phyloP scores from a whole-genome alignment of 164 flowering plant genomes.

The Vitis riparia region DNA sequence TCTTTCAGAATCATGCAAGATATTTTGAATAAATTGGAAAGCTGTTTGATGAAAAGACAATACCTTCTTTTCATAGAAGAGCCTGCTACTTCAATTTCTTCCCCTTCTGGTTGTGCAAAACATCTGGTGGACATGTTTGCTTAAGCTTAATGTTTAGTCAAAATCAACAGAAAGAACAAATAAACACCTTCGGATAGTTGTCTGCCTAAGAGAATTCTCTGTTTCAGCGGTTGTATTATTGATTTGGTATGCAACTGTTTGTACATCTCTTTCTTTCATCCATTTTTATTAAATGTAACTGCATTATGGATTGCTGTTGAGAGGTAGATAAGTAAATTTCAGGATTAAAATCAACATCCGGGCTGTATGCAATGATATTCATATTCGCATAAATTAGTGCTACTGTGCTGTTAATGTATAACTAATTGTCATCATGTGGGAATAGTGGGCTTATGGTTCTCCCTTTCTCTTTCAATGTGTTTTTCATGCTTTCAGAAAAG shows the following conservation, averaged over 20 bases:
- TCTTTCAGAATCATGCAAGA: too few species aligned
- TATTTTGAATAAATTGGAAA: too few species aligned
- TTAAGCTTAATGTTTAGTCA: constrained; percentile 2
- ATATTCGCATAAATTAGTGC: not conserved
- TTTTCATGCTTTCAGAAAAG: not conserved
- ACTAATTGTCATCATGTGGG: not conserved
- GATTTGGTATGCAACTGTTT: too few species aligned
- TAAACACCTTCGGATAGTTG: not conserved
- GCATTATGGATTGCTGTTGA: too few species aligned
- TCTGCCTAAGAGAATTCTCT: not conserved
- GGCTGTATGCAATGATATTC: not conserved
- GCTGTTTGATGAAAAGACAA: too few species aligned
- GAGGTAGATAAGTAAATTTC: too few species aligned
- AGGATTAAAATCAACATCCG: too few species aligned
- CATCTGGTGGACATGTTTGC: constrained; percentile 3
- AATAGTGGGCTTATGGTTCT: not conserved
- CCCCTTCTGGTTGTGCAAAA: not conserved
- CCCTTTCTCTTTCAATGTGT: not conserved
- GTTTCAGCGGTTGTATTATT: too few species aligned
- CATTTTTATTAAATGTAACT: too few species aligned
- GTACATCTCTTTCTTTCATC: too few species aligned
- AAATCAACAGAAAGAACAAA: not conserved
- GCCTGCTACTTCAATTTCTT: too few species aligned
- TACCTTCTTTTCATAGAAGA: too few species aligned
- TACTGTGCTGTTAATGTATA: not conserved